Evolutionary conservation across 371 early-diverging fungal genomes (phyloP).

Genomic region (Mucor saturninus): DNA sequence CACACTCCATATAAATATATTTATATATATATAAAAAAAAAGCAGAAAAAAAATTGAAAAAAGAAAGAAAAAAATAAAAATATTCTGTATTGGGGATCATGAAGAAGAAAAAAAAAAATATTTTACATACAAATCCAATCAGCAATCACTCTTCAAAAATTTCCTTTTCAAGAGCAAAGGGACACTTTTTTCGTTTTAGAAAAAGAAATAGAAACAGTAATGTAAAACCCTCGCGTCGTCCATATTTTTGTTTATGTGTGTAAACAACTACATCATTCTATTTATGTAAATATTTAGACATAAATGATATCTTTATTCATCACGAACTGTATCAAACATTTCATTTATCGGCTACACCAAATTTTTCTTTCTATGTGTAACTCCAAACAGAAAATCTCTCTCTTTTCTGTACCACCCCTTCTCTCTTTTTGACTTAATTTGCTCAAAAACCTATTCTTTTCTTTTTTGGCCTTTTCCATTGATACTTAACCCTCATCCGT

Average conservation of each 20-base stretch:
- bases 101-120: constrained; percentile 5
- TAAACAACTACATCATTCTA: not conserved
- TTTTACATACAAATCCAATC: constrained; percentile 23
- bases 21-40: no score
- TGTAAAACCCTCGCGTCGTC: no score
- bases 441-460: no score
- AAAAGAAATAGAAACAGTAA: not conserved
- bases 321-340: no score
- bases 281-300: not conserved
- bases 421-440: no score
- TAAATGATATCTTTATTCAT: no score
- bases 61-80: not conserved
- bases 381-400: no score
- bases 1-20: constrained; percentile 14
- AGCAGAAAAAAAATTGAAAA: not conserved
- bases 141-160: constrained; percentile 17
- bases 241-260: not conserved
- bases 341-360: no score
- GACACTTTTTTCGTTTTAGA: not conserved
- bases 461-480: no score
- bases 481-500: no score
- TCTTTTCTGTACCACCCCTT: no score
- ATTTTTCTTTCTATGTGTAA: no score
- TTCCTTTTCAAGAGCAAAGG: constrained; percentile 20
- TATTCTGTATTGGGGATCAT: not conserved